Base-by-base conservation (phyloP, 2,329 filamentous ascomycete genomes). In the Thielaviopsis ethacetica region DNA sequence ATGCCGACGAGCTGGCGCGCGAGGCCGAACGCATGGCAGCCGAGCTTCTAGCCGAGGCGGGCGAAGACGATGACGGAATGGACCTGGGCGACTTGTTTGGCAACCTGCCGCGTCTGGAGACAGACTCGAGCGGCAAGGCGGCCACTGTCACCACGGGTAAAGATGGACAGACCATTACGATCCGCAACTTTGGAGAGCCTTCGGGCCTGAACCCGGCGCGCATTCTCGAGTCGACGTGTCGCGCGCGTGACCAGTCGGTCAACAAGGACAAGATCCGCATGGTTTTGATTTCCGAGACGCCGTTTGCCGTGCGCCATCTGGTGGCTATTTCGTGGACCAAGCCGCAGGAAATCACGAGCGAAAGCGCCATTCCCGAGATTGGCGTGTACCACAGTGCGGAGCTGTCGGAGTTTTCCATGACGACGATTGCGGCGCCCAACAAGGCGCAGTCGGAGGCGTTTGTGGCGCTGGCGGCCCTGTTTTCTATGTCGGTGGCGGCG, bases 181-280 rank as follows among this genome's bases (percentile, higher is more conserved):
- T 95, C 54, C 78, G 87, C 51, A 86, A 96, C 65, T 96, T 97
- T 75, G 90, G 88, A 1, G 89, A 88, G 68, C 84, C 83, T 75
- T 80, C 80, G 15, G 91, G 91, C 7, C 71, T 95, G 30, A 86
- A 75, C 64, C 91, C 91, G 17, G 80, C 82, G 62, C 79, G 86
- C 63, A 77, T 88, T 27, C 72, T 97, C 13, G 90, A 96, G 68
- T 91, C 96, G 69, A 81, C 88, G n/a, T 94, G 91, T 68, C 84
- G 86, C 65, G 81, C 89, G 63, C 86, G 88, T 70, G 89, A 95
- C 67, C 74, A 84, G 1, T 50, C 22, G 12, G 41, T 59, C n/a
- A 34, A 24, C 30, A 76, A 77, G 3, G 86, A 79, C 30, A 85
- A 79, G 64, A 71, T 95, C 24, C 73, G 71, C 2, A 93, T 85